Evolutionary conservation across 768 basidiomycete genomes (phyloP).

Genomic region (Rhodotorula kratochvilovae): DNA sequence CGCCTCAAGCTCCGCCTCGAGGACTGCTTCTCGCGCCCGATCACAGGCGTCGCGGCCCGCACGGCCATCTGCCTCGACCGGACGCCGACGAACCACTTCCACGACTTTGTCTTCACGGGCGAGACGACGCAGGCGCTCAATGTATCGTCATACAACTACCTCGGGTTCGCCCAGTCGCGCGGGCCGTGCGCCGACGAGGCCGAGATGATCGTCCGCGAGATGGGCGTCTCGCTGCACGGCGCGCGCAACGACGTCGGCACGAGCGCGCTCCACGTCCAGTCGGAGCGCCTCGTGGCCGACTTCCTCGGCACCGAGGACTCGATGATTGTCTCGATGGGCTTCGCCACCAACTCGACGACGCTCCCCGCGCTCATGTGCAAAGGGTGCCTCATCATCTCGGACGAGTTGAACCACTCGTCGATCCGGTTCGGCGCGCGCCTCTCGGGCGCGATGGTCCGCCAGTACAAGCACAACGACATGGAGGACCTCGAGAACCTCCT

Average conservation of each 20-base stretch:
- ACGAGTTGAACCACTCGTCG: slow-evolving; percentile 92
- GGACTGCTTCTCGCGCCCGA: slow-evolving; percentile 87
- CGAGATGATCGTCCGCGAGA: slow-evolving; percentile 71
- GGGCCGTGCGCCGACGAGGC: slow-evolving; percentile 94
- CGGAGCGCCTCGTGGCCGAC: slow-evolving; percentile 79
- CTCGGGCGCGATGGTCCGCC: slow-evolving; percentile 79
- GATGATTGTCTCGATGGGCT: slow-evolving; percentile 90
- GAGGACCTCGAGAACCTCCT: slow-evolving; percentile 69
- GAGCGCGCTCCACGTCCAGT: slow-evolving; percentile 70
- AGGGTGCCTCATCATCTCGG: slow-evolving; percentile 90
- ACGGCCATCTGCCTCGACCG: slow-evolving; percentile 84
- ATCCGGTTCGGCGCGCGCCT: slow-evolving; percentile 88
- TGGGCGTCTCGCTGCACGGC: slow-evolving; percentile 74
- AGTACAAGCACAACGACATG: slow-evolving; percentile 98
- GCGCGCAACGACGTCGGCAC: slow-evolving; percentile 78
- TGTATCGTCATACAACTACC: slow-evolving; percentile 97
- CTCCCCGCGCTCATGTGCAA: slow-evolving; percentile 86
- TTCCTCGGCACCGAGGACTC: slow-evolving; percentile 89
- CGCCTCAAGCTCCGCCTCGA: slow-evolving; percentile 90
- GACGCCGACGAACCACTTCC: slow-evolving; percentile 69
- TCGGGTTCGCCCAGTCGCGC: slow-evolving; percentile 89
- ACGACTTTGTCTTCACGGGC: slow-evolving; percentile 60
- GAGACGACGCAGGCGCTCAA: slow-evolving; percentile 80
- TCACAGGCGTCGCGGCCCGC: slow-evolving; percentile 91
- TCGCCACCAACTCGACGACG: slow-evolving; percentile 87